phyloP scores from a whole-genome alignment of 2,329 filamentous ascomycete species.

The Calonectria pseudoreteaudii region DNA sequence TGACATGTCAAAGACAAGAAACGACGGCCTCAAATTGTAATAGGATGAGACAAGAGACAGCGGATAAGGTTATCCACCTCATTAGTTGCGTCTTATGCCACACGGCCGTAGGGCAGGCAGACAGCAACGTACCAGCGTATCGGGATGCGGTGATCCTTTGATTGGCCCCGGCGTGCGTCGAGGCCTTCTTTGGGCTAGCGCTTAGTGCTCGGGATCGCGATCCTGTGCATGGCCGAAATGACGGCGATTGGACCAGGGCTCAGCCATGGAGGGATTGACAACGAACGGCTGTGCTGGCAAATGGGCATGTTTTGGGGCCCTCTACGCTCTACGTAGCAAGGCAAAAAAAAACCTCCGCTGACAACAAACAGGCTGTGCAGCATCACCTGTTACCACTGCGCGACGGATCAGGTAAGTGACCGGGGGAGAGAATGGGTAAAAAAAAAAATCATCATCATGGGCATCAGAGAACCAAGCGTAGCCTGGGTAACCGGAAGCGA shows the following conservation, averaged over 20 bases:
- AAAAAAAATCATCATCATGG: too few species aligned
- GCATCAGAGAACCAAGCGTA: neutral
- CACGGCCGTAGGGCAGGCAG: neutral
- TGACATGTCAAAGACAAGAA: neutral
- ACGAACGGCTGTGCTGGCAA: neutral
- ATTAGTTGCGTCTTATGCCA: neutral
- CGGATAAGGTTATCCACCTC: neutral
- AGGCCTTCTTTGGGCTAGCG: conserved; percentile 3
- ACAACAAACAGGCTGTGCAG: neutral
- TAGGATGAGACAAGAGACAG: neutral
- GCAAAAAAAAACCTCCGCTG: neutral
- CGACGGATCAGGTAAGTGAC: neutral
- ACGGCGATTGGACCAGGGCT: neutral
- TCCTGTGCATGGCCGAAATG: neutral
- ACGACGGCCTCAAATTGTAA: neutral
- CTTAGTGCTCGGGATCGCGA: neutral
- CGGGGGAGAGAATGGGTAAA: neutral
- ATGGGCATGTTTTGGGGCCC: neutral
- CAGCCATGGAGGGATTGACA: neutral
- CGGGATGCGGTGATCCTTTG: neutral
- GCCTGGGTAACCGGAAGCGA: neutral
- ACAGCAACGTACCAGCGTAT: neutral
- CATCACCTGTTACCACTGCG: neutral
- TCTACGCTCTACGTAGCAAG: neutral
- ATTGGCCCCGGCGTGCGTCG: neutral